These are phyloP conservation scores for Phytophthora macrochlamydospora DNA, from an alignment of 352 stramenopile species.

Conservation along the genomic window DNA sequence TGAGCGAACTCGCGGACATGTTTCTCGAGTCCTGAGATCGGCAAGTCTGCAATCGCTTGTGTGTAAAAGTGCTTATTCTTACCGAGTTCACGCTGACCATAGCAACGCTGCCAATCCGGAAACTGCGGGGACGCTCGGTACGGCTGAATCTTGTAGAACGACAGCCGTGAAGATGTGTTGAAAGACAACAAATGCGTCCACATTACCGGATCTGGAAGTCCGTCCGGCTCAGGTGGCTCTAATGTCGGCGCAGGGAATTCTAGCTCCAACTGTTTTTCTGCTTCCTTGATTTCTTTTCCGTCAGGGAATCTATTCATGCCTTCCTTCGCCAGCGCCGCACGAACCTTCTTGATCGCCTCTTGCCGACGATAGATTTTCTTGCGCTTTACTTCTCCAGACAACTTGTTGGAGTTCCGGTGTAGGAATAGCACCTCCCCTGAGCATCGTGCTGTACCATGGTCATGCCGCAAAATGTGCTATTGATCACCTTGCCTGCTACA, in stretches of 20 bases:
- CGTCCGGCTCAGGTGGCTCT: constrained; percentile 13
- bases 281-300: constrained; percentile 11
- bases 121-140: constrained; percentile 36
- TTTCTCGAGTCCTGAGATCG: constrained; percentile 11
- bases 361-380: constrained; percentile 13
- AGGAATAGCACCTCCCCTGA: constrained; percentile 45
- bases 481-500: constrained; percentile 37
- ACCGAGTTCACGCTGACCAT: constrained; percentile 33
- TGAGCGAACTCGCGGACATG: constrained; percentile 22
- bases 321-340: constrained; percentile 11
- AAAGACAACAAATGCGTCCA: constrained; percentile 68
- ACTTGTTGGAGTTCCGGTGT: constrained; percentile 52
- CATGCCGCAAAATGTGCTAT: constrained; percentile 49
- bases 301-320: constrained; percentile 6
- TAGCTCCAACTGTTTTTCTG: constrained; percentile 6
- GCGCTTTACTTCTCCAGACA: constrained; percentile 32
- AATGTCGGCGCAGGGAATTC: constrained; percentile 11
- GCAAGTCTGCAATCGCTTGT: constrained; percentile 11
- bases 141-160: constrained; percentile 50
- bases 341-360: constrained; percentile 15
- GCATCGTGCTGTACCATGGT: constrained; percentile 51
- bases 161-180: constrained; percentile 32
- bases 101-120: constrained; percentile 46
- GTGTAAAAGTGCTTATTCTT: constrained; percentile 24
- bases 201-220: constrained; percentile 47